These are phyloP conservation scores for Botrytis tulipae DNA, from an alignment of 2,329 filamentous ascomycete species.

Conservation along the genomic window DNA sequence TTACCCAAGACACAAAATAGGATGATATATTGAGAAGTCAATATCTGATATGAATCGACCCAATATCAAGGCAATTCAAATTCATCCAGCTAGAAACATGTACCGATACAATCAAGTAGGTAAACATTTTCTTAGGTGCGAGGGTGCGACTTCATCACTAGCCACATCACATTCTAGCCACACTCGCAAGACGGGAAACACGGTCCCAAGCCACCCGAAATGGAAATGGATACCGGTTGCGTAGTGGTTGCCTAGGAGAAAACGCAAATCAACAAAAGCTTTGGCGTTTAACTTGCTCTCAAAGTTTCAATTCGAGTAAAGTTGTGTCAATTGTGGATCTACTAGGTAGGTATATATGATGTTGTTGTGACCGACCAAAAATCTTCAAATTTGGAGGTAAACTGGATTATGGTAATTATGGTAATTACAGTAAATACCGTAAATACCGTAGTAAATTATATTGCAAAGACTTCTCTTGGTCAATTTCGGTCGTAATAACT, in stretches of 20 bases:
- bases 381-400: background rate
- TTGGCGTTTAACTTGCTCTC: background rate
- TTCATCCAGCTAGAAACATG: background rate
- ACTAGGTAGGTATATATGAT: background rate
- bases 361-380: slow-evolving; percentile 5
- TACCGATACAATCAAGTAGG: background rate
- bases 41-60: background rate
- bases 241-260: slow-evolving; percentile 8
- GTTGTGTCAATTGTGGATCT: background rate
- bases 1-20: background rate
- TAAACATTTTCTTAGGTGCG: background rate
- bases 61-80: background rate
- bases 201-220: background rate
- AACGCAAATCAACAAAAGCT: slow-evolving; percentile 8
- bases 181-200: background rate
- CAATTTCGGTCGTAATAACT: background rate
- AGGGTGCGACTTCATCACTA: background rate
- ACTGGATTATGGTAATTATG: background rate
- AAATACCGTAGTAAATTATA: background rate
- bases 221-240: background rate
- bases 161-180: background rate
- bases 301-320: background rate
- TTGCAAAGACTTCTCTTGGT: background rate
- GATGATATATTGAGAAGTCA: background rate
- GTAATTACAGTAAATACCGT: background rate